Percentiles rank a stretch among this genome's conserved stretches.
Conservation (phyloP, 257 asterid species). For the Plantago elongata region DNA sequence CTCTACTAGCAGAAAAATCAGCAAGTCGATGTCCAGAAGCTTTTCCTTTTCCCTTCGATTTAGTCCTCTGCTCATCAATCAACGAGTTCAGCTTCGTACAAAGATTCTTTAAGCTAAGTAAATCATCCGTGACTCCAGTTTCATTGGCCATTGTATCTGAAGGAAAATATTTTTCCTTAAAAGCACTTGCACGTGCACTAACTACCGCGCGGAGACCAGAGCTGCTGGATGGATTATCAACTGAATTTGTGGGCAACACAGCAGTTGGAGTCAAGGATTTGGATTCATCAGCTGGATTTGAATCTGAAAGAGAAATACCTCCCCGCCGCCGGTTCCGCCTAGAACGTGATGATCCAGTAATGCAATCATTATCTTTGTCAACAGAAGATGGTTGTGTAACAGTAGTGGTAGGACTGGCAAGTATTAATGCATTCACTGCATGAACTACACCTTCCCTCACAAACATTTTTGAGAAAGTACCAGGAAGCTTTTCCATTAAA, state of each 20-base stretch:
- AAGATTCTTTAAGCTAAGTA: conserved; percentile 73
- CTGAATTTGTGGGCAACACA: conserved; percentile 46
- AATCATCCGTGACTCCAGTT: conserved; percentile 66
- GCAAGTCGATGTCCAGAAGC: conserved; percentile 38
- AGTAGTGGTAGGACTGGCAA: conserved; percentile 42
- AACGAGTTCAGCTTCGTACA: conserved; percentile 63
- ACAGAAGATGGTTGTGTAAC: conserved; percentile 42
- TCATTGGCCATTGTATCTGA: conserved; percentile 64
- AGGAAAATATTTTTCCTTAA: conserved; percentile 80
- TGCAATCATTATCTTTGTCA: conserved; percentile 79
- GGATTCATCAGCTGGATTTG: conserved; percentile 46
- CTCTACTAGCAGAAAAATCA: conserved; percentile 54
- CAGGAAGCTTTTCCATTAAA: conserved; percentile 95
- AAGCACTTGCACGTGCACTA: conserved; percentile 72
- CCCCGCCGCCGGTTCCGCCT: conserved; percentile 77
- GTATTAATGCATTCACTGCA: conserved; percentile 73
- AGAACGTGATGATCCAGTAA: conserved; percentile 70
- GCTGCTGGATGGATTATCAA: conserved; percentile 50
- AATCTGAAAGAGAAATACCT: conserved; percentile 46
- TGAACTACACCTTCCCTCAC: conserved; percentile 94
- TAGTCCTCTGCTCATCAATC: conserved; percentile 55
- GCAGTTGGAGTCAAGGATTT: conserved; percentile 36
- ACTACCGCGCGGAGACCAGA: conserved; percentile 63
- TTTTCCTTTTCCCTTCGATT: conserved; percentile 82
- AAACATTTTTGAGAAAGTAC: conserved; percentile 76